These are phyloP conservation scores for Acanthamoeba culbertsoni DNA, from an alignment of 208 protist genomes.

Conservation along the genomic window DNA sequence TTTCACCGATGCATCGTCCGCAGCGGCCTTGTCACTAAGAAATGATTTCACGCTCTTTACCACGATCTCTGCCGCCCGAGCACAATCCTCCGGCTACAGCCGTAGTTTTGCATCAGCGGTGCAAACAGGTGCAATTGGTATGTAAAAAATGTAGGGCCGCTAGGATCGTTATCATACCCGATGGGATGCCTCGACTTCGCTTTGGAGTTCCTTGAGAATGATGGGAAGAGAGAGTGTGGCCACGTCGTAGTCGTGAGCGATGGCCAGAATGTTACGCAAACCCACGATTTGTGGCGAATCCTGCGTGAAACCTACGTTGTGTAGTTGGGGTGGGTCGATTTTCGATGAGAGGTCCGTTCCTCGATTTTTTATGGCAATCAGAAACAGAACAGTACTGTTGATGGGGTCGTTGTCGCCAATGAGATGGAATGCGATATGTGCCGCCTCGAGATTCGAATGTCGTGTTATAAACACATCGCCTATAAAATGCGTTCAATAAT, in stretches of 20 bases:
- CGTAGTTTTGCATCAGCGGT: too few species aligned
- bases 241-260: constrained; percentile 23
- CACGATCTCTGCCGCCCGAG: not conserved
- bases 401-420: constrained; percentile 60
- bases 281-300: not conserved
- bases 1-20: not conserved
- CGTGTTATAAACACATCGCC: constrained; percentile 71
- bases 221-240: not conserved
- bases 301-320: not conserved
- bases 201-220: constrained; percentile 1
- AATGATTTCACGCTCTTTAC: constrained; percentile 14
- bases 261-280: not conserved
- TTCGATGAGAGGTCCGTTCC: too few species aligned
- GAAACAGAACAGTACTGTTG: too few species aligned
- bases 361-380: too few species aligned
- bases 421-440: constrained; percentile 65
- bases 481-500: not conserved
- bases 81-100: not conserved
- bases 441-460: constrained; percentile 55
- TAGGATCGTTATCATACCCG: not conserved
- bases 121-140: too few species aligned
- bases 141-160: too few species aligned
- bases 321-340: not conserved
- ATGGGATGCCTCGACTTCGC: not conserved
- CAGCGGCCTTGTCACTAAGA: not conserved